Evolutionary conservation across 768 basidiomycete genomes (phyloP), one percentile per base, ranked within the genome.

Genomic region (Mycena floridula): DNA sequence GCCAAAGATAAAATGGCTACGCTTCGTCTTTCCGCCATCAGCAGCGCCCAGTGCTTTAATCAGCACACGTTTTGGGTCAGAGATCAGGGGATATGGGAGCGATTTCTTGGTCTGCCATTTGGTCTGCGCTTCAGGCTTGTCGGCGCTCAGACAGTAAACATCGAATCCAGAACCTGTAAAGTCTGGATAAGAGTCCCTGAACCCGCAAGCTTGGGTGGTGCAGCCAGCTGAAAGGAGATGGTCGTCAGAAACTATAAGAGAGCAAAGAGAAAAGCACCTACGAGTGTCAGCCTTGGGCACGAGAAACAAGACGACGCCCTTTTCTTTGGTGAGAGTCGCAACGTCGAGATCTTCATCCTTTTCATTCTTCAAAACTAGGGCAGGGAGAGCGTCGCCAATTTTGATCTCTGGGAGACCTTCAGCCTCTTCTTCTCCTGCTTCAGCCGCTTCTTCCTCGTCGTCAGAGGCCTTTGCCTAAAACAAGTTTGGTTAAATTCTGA

Each of bases 1-100:
- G 53, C 81, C 88, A 54, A 97, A 95, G 53, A 97, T 79, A 63
- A 95, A 96, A 62, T 95, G 92, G 51, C 89, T 92, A 12, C 94
- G 80, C 67, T 89, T 89, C 42, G 89, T 90, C 68, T 80, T 88
- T 26, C 83, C 87, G 7, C 82, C 82, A 26, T 77, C 78, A 0
- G 75, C 82, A 12, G 89, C 89, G 13, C 93, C 94, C 22, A 98
- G 73, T 2, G 81, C 85, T 25, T 74, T 73, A 52, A 97, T 89
- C 24, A 97, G 71, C 20, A 71, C 60, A 38, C 83, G 79, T 59
- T 91, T 80, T n/a, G 85, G 89, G 60, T 98, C 94, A 5, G 89
- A 95, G 24, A 98, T 73, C 1, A 96, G 69, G 3, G 85, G 77
- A 59, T 91, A 98, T 13, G 84, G 89, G 20, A 97, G 76, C 47